Evolutionary conservation across 768 basidiomycete species (phyloP).

Genomic region (Glaciozyma antarctica): DNA sequence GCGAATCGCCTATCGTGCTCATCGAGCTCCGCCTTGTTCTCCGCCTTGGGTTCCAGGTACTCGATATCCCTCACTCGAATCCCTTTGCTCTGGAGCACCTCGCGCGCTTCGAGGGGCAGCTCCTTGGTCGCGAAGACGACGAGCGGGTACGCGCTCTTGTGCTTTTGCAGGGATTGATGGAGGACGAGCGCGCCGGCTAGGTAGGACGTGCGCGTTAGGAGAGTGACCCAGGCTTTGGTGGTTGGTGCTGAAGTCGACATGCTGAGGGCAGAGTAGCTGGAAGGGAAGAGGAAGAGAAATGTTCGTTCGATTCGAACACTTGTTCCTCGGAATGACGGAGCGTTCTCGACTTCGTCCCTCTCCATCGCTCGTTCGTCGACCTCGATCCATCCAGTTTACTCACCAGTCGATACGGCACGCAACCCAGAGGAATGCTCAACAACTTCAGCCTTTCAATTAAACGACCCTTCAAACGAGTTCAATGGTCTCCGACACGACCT

Average conservation of each 20-base stretch:
- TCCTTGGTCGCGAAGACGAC: conserved; percentile 49
- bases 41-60: conserved; percentile 47
- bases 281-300: too few species aligned
- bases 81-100: conserved; percentile 39
- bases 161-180: conserved; percentile 48
- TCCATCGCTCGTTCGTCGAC: too few species aligned
- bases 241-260: not conserved
- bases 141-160: conserved; percentile 60
- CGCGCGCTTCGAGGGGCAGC: not conserved
- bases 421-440: too few species aligned
- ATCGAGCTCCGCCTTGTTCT: conserved; percentile 18
- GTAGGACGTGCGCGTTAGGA: conserved; percentile 60
- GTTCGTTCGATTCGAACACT: too few species aligned
- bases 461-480: conserved; percentile 20
- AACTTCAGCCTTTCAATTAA: too few species aligned
- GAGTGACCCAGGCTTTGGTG: conserved; percentile 51
- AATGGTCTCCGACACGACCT: conserved; percentile 44
- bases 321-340: too few species aligned
- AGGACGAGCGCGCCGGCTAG: conserved; percentile 57
- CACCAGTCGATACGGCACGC: too few species aligned
- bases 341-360: too few species aligned
- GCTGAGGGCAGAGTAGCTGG: not conserved
- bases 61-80: conserved; percentile 57
- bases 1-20: conserved; percentile 44
- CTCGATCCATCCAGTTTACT: too few species aligned